These are phyloP conservation scores for Salix purpurea DNA, from an alignment of 345 rosid genomes.

Conservation along the genomic window DNA sequence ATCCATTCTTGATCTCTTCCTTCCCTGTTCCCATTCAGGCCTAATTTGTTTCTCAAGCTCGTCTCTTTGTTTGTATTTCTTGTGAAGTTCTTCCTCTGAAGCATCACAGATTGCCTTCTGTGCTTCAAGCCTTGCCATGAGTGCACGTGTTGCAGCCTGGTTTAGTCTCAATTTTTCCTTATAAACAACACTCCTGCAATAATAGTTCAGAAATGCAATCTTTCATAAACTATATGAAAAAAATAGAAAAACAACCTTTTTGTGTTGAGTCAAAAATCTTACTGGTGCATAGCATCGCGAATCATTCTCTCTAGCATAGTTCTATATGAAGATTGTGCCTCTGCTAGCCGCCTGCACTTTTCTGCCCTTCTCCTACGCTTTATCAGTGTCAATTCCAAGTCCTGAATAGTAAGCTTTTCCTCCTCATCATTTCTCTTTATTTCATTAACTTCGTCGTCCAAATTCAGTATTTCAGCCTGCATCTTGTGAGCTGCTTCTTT, in stretches of 20 bases:
- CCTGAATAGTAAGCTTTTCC: slow-evolving; percentile 66
- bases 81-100: slow-evolving; percentile 83
- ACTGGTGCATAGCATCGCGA: slow-evolving; percentile 99
- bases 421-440: slow-evolving; percentile 53
- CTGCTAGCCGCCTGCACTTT: slow-evolving; percentile 89
- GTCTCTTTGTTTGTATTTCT: slow-evolving; percentile 73
- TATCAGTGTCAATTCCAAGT: slow-evolving; percentile 62
- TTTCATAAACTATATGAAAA: neutral
- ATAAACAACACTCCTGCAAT: slow-evolving; percentile 77
- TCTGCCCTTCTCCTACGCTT: slow-evolving; percentile 86
- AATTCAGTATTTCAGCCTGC: slow-evolving; percentile 53
- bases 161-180: slow-evolving; percentile 91
- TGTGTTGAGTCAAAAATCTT: slow-evolving; percentile 24
- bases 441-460: slow-evolving; percentile 61
- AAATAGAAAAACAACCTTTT: neutral
- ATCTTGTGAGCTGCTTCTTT: slow-evolving; percentile 65
- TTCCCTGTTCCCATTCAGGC: slow-evolving; percentile 69
- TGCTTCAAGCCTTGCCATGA: slow-evolving; percentile 88
- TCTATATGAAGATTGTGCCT: slow-evolving; percentile 85
- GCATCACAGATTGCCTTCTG: slow-evolving; percentile 87
- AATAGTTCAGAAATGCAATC: no score
- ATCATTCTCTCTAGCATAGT: slow-evolving; percentile 90
- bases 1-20: slow-evolving; percentile 65
- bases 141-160: slow-evolving; percentile 77
- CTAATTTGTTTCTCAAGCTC: slow-evolving; percentile 71